These are phyloP conservation scores for Zancudomyces culisetae DNA, from an alignment of 371 early-diverging fungal species.

Conservation along the genomic window DNA sequence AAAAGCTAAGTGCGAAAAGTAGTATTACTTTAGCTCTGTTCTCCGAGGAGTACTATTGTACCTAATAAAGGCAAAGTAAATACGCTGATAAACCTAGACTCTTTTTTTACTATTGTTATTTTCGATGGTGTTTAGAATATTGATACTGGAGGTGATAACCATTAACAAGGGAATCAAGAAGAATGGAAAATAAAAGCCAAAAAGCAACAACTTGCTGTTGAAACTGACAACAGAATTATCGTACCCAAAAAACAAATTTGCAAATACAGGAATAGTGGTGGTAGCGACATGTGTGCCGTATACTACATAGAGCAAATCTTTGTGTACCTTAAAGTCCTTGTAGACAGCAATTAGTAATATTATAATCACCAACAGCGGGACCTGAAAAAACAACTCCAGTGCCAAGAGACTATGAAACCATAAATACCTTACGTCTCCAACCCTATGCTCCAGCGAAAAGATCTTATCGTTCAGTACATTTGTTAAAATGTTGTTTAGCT, in stretches of 20 bases:
- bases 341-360: background rate
- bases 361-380: constrained; percentile 34
- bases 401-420: constrained; percentile 37
- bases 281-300: constrained; percentile 44
- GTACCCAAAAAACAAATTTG: constrained; percentile 26
- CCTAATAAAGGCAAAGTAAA: no score
- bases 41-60: no score
- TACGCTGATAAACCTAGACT: no score
- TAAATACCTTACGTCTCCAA: no score
- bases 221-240: constrained; percentile 14
- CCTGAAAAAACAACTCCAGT: constrained; percentile 36
- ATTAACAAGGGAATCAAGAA: constrained; percentile 33
- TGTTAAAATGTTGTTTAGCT: no score
- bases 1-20: no score
- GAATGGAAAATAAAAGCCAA: constrained; percentile 33
- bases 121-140: no score
- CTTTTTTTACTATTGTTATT: no score
- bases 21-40: no score
- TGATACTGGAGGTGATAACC: constrained; percentile 21
- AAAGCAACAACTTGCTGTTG: constrained; percentile 21
- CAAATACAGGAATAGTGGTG: constrained; percentile 31
- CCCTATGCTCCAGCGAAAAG: no score
- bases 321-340: constrained; percentile 31
- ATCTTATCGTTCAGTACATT: no score
- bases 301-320: constrained; percentile 24